phyloP scores from a whole-genome alignment of 768 basidiomycete species.

The Pholiota molesta region DNA sequence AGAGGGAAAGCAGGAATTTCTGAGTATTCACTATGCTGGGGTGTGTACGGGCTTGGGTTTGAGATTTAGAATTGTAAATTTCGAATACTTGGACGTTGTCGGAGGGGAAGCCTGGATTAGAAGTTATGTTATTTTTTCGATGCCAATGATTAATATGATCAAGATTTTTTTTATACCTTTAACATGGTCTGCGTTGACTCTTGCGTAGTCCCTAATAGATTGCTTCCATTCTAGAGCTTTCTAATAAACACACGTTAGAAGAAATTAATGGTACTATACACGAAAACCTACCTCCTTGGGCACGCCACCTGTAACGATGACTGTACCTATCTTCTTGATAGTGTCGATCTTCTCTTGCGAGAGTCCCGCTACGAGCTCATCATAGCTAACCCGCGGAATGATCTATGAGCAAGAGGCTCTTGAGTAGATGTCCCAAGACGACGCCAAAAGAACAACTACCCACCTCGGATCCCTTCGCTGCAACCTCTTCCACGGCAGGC shows the following conservation, averaged over 20 bases:
- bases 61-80: slow-evolving; percentile 67
- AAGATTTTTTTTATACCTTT: slow-evolving; percentile 39
- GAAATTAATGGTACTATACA: slow-evolving; percentile 14
- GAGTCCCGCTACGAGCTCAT: slow-evolving; percentile 48
- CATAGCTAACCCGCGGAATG: slow-evolving; percentile 52
- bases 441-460: slow-evolving; percentile 11
- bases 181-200: slow-evolving; percentile 45
- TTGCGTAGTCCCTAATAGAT: slow-evolving; percentile 55
- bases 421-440: background rate
- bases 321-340: slow-evolving; percentile 55
- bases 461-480: slow-evolving; percentile 48
- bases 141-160: no score
- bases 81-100: slow-evolving; percentile 75
- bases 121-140: no score
- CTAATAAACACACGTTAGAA: slow-evolving; percentile 28
- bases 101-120: slow-evolving; percentile 58
- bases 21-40: slow-evolving; percentile 61
- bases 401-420: slow-evolving; percentile 33
- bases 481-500: slow-evolving; percentile 49
- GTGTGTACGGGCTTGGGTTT: slow-evolving; percentile 72
- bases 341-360: slow-evolving; percentile 43
- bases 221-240: slow-evolving; percentile 65
- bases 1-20: slow-evolving; percentile 56
- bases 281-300: slow-evolving; percentile 45
- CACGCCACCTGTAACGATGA: slow-evolving; percentile 62